Evolutionary conservation across 1,284 basidiomycete genomes (phyloP).

Genomic region (Ustilago lituana): DNA sequence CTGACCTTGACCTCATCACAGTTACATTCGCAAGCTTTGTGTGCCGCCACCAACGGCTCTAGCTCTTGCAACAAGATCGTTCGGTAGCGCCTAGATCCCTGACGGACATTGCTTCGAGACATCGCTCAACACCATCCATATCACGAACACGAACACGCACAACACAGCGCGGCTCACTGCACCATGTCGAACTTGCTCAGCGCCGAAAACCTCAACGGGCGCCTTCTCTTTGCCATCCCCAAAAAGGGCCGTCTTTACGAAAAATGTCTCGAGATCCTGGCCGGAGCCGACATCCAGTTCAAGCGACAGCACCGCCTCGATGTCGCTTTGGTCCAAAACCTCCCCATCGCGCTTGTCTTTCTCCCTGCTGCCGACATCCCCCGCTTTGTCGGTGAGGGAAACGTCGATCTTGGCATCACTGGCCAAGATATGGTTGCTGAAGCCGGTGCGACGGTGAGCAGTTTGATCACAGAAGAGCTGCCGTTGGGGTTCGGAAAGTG

Average conservation of each 20-base stretch:
- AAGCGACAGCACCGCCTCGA: conserved; percentile 87
- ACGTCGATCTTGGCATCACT: conserved; percentile 89
- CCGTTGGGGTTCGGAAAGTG: conserved; percentile 95
- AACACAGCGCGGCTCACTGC: not conserved
- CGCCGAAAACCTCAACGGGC: conserved; percentile 71
- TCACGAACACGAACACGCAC: not conserved
- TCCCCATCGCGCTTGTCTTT: conserved; percentile 95
- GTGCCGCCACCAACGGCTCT: no score
- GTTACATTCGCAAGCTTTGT: not conserved
- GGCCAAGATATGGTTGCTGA: conserved; percentile 98
- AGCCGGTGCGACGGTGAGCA: conserved; percentile 72
- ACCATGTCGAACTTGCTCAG: conserved; percentile 60
- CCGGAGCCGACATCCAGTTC: conserved; percentile 92
- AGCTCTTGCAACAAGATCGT: no score
- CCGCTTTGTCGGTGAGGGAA: conserved; percentile 96
- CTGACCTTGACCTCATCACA: not conserved
- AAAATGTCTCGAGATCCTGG: conserved; percentile 84
- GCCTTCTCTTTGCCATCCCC: conserved; percentile 92
- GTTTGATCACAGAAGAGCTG: conserved; percentile 80
- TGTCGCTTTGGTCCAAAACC: conserved; percentile 90
- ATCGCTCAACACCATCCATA: not conserved
- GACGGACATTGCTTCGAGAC: no score
- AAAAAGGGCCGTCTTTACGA: conserved; percentile 95
- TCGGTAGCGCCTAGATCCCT: no score
- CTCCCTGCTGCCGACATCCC: conserved; percentile 97